These are phyloP conservation scores for Bolboschoenoplectus hybrid DNA, from an alignment of 202 grass and related monocot genomes.

Conservation along the genomic window DNA sequence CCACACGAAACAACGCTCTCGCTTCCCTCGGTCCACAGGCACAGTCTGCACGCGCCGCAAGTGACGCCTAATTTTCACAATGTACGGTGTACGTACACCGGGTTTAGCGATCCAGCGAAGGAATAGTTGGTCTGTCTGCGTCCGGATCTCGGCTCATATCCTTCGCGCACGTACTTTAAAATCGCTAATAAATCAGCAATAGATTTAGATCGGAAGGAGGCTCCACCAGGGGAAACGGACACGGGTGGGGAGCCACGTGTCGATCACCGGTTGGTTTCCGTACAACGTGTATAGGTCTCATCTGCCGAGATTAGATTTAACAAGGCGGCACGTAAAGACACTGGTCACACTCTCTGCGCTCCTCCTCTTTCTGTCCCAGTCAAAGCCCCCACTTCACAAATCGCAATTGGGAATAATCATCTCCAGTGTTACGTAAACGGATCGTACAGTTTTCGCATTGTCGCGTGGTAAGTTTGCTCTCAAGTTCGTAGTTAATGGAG, in stretches of 20 bases:
- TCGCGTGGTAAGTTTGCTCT: background rate
- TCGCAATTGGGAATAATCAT: background rate
- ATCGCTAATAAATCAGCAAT: background rate
- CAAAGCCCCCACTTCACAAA: background rate
- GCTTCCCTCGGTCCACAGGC: background rate
- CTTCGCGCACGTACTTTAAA: background rate
- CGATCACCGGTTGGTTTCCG: background rate
- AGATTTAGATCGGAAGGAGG: constrained; percentile 17
- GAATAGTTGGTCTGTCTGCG: constrained; percentile 20
- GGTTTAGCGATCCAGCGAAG: background rate
- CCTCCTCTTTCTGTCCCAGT: background rate
- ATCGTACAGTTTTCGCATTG: no score
- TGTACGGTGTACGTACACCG: background rate
- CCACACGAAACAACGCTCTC: background rate
- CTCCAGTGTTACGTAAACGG: background rate
- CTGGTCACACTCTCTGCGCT: constrained; percentile 21
- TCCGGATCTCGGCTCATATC: constrained; percentile 24
- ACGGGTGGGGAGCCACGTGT: background rate
- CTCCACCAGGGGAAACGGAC: background rate
- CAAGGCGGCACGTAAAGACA: constrained; percentile 42
- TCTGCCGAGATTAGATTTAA: constrained; percentile 8
- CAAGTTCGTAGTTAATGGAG: background rate
- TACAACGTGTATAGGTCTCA: background rate
- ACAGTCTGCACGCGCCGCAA: no score
- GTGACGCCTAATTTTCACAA: background rate